A percentile compares a stretch with the other conserved stretches of the same genome.
Conservation (phyloP, 106 monocot species). For the Platanthera zijinensis region DNA sequence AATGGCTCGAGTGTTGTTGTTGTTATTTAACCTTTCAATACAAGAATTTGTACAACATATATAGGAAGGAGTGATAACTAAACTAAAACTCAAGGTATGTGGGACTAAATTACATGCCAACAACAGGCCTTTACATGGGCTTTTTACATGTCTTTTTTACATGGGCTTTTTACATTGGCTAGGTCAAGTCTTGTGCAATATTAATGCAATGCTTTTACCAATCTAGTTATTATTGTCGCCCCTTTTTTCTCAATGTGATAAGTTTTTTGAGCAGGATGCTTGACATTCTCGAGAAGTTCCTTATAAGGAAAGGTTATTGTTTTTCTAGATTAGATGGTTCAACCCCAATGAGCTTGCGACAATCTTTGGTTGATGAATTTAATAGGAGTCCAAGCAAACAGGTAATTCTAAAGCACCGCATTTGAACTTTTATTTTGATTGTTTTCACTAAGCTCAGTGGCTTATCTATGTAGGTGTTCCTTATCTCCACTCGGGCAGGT, state of each 20-base stretch:
- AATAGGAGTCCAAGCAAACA: conserved; percentile 89
- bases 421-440: background rate
- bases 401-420: conserved; percentile 21
- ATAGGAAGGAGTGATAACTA: too few species aligned
- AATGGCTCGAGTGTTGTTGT: too few species aligned
- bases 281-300: conserved; percentile 90
- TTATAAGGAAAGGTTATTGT: conserved; percentile 84
- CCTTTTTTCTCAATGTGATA: background rate
- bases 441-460: background rate
- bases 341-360: conserved; percentile 81
- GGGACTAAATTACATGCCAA: too few species aligned
- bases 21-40: too few species aligned
- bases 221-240: background rate
- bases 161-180: too few species aligned
- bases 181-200: too few species aligned
- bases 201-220: too few species aligned
- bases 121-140: too few species aligned
- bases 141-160: too few species aligned
- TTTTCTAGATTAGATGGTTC: conserved; percentile 96
- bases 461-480: conserved; percentile 56
- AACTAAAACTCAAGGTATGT: too few species aligned
- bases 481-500: conserved; percentile 89
- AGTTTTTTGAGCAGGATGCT: conserved; percentile 56
- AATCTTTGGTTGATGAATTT: conserved; percentile 81
- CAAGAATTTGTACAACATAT: too few species aligned